A percentile compares a stretch with the other conserved stretches of the same genome.
phyloP scores from a whole-genome alignment of 2,329 filamentous ascomycete genomes.

The Trichoderma cornu-damae region DNA sequence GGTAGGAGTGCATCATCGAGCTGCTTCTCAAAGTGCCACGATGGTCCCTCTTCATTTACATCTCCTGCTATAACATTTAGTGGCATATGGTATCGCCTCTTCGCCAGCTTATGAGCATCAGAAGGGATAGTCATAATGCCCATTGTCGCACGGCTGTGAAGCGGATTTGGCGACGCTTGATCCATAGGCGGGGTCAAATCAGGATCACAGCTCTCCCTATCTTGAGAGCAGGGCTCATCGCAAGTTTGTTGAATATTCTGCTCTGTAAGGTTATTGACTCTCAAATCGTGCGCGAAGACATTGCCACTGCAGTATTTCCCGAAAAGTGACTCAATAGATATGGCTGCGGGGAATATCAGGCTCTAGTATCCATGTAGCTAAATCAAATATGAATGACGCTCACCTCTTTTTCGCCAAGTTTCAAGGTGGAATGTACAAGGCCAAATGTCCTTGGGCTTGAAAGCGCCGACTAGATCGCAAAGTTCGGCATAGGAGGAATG shows the following conservation, averaged over 20 bases:
- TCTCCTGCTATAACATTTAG: too few relatives aligned
- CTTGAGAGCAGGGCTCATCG: not conserved
- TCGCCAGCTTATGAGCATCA: not conserved
- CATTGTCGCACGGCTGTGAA: not conserved
- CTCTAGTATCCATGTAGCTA: not conserved
- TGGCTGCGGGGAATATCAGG: slow-evolving; percentile 28
- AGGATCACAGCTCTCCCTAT: not conserved
- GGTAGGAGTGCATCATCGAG: not conserved
- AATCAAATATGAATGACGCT: not conserved
- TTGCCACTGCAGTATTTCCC: slow-evolving; percentile 59
- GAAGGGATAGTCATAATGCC: not conserved
- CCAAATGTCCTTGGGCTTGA: slow-evolving; percentile 71
- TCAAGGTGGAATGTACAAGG: slow-evolving; percentile 69
- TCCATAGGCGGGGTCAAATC: not conserved
- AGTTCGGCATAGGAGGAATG: slow-evolving; percentile 84
- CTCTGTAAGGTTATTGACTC: slow-evolving; percentile 44
- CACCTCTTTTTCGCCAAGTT: slow-evolving; percentile 55
- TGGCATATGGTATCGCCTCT: not conserved
- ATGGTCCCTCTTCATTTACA: not conserved
- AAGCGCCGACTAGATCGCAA: slow-evolving; percentile 60
- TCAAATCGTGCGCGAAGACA: slow-evolving; percentile 59
- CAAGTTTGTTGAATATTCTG: not conserved
- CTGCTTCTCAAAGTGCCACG: not conserved
- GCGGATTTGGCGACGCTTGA: not conserved
- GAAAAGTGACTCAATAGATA: slow-evolving; percentile 66